Percentiles rank a stretch among this genome's conserved stretches.
Evolutionary conservation across 345 rosid species (phyloP).

Genomic region (Heritiera littoralis): DNA sequence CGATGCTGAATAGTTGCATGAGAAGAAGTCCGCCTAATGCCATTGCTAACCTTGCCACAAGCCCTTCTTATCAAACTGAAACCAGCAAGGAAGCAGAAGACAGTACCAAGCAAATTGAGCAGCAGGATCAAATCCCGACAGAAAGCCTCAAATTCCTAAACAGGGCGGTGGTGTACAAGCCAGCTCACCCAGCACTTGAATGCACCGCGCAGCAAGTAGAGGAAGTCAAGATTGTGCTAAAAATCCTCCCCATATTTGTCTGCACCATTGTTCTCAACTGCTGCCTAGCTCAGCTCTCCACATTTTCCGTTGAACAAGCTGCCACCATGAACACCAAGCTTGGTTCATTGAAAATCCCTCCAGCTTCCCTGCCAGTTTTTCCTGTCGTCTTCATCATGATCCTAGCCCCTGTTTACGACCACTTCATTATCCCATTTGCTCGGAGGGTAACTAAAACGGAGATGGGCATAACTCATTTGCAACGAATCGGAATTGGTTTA

Average conservation of each 20-base stretch:
- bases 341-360: slow-evolving; percentile 62
- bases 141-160: slow-evolving; percentile 53
- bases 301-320: slow-evolving; percentile 79
- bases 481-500: slow-evolving; percentile 71
- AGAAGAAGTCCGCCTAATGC: slow-evolving; percentile 52
- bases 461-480: slow-evolving; percentile 66
- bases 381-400: slow-evolving; percentile 75
- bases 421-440: slow-evolving; percentile 66
- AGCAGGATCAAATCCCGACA: slow-evolving; percentile 28
- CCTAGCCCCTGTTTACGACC: slow-evolving; percentile 76
- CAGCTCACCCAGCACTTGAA: slow-evolving; percentile 39
- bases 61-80: slow-evolving; percentile 42
- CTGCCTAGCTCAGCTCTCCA: slow-evolving; percentile 81
- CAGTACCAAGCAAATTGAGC: slow-evolving; percentile 1
- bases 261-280: slow-evolving; percentile 81
- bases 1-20: slow-evolving; percentile 38
- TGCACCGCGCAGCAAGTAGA: slow-evolving; percentile 67
- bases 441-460: slow-evolving; percentile 64
- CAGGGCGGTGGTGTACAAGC: slow-evolving; percentile 47
- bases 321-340: slow-evolving; percentile 73
- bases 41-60: slow-evolving; percentile 45
- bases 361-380: slow-evolving; percentile 74
- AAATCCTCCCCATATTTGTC: slow-evolving; percentile 72
- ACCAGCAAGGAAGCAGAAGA: slow-evolving; percentile 25
- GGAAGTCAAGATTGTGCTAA: slow-evolving; percentile 67